phyloP scores from a whole-genome alignment of 108 stramenopile species.

The Skeletonema tropicum region DNA sequence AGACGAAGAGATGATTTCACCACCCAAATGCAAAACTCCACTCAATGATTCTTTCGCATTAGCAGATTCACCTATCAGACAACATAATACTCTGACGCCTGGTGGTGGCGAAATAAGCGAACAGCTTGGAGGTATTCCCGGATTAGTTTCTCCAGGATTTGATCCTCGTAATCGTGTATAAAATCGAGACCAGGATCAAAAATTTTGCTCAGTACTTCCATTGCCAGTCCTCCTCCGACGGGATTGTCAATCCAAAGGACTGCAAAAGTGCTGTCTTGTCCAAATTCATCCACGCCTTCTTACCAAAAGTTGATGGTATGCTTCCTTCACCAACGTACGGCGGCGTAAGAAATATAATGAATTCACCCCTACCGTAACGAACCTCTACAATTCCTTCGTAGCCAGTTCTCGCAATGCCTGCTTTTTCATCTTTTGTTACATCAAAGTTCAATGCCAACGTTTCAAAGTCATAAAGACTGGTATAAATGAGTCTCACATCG shows the following conservation, averaged over 20 bases:
- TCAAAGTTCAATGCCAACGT: constrained; percentile 59
- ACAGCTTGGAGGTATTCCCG: constrained; percentile 1
- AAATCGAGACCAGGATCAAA: not conserved
- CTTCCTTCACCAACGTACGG: constrained; percentile 23
- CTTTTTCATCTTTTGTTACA: constrained; percentile 92
- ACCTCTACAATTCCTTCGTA: constrained; percentile 92
- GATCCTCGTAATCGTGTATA: constrained; percentile 4
- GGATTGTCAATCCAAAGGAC: constrained; percentile 8
- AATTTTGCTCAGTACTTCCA: not conserved
- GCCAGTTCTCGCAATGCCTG: constrained; percentile 86
- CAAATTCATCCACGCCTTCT: constrained; percentile 35
- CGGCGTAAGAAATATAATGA: constrained; percentile 63
- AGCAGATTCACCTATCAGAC: not conserved
- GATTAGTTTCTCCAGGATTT: constrained; percentile 31
- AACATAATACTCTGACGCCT: constrained; percentile 10
- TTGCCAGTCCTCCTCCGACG: not conserved
- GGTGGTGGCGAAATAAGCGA: not conserved
- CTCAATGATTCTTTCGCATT: not conserved
- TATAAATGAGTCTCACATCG: constrained; percentile 65
- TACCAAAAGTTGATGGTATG: constrained; percentile 35
- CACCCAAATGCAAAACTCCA: constrained; percentile 6
- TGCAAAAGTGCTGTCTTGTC: constrained; percentile 29
- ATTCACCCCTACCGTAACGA: constrained; percentile 41
- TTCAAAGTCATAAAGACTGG: constrained; percentile 49
- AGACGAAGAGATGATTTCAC: not conserved